Conservation (phyloP, 1,284 basidiomycete species). For the Chalciporus piperatoides region DNA sequence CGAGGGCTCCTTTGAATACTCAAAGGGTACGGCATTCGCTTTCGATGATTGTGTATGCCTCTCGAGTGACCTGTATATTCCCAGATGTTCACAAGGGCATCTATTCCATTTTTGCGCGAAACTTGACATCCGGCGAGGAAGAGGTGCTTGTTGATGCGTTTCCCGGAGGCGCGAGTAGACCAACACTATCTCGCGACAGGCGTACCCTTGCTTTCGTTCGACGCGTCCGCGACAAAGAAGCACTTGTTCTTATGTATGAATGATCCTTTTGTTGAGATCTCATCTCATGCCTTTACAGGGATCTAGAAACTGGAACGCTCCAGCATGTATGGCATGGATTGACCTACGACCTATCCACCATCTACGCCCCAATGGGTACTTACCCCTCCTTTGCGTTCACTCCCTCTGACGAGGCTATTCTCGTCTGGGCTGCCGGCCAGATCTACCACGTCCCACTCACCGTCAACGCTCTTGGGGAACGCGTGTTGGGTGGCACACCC, state of each 20-base stretch:
- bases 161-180: slow-evolving; percentile 67
- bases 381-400: slow-evolving; percentile 68
- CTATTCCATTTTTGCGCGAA: slow-evolving; percentile 62
- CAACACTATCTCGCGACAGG: slow-evolving; percentile 67
- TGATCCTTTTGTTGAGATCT: neutral
- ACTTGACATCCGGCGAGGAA: slow-evolving; percentile 53
- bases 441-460: slow-evolving; percentile 58
- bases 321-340: slow-evolving; percentile 67
- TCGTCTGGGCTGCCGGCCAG: slow-evolving; percentile 71
- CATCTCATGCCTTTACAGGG: slow-evolving; percentile 38
- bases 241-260: slow-evolving; percentile 62
- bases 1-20: slow-evolving; percentile 52
- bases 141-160: slow-evolving; percentile 49
- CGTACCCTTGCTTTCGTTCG: slow-evolving; percentile 70
- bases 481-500: slow-evolving; percentile 46
- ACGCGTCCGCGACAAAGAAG: slow-evolving; percentile 67
- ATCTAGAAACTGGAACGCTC: slow-evolving; percentile 60
- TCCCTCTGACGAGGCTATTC: slow-evolving; percentile 52
- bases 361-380: slow-evolving; percentile 71
- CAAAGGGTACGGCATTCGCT: slow-evolving; percentile 49
- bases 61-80: neutral
- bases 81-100: slow-evolving; percentile 66
- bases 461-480: slow-evolving; percentile 45
- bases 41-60: neutral
- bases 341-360: slow-evolving; percentile 56